phyloP scores from a whole-genome alignment of 805 yeast species.

The Ogataea ramenticola region DNA sequence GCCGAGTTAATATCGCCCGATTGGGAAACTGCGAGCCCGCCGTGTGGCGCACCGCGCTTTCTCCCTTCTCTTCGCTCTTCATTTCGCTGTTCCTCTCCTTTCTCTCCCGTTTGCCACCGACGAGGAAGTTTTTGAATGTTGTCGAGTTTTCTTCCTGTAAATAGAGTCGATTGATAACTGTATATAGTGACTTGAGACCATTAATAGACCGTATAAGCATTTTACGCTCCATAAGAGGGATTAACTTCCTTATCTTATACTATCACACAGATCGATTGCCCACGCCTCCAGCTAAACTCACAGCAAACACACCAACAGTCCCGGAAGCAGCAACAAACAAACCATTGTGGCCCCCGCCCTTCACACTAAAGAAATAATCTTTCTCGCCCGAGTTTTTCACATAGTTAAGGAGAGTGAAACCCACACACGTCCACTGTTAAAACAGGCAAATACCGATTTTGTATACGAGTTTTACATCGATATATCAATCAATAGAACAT shows the following conservation, averaged over 20 bases:
- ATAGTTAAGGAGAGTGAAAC: neutral
- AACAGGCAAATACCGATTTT: no score
- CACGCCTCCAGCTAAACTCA: neutral
- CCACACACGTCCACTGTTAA: no score
- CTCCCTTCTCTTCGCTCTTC: neutral
- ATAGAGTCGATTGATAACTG: neutral
- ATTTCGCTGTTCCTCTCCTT: neutral
- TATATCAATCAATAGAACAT: neutral
- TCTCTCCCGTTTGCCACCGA: neutral
- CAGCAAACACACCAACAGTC: neutral
- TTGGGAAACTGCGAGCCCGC: no score
- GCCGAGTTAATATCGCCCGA: no score
- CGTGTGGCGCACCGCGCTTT: neutral
- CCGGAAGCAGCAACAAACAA: no score
- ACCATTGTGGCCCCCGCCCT: neutral
- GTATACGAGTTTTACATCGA: no score
- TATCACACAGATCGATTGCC: neutral
- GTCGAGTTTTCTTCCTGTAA: neutral
- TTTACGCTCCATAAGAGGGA: neutral
- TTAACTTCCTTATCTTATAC: conserved; percentile 1
- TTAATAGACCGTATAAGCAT: neutral
- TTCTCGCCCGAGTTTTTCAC: no score
- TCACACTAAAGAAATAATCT: no score
- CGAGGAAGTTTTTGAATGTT: neutral
- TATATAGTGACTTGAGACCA: neutral